phyloP scores from a whole-genome alignment of 2,329 filamentous ascomycete species.

The Diaporthe ampelina region DNA sequence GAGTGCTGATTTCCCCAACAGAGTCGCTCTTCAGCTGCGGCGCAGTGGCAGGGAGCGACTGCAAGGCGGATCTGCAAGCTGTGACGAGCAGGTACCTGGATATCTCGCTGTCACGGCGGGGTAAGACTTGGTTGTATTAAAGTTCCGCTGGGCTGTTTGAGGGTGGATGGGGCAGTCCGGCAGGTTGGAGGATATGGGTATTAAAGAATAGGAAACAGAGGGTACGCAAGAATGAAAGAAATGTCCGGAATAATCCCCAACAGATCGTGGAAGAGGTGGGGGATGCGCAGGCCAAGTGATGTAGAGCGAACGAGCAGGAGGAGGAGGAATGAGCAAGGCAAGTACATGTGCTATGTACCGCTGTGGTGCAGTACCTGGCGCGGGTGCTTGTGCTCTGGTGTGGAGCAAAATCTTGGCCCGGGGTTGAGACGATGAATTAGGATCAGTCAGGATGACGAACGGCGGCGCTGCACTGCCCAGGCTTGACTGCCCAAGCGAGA shows the following conservation, averaged over 20 bases:
- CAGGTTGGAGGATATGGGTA: background rate
- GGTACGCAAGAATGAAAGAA: background rate
- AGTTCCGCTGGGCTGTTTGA: slow-evolving; percentile 29
- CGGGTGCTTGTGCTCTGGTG: slow-evolving; percentile 23
- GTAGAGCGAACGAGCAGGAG: background rate
- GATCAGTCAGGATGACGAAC: slow-evolving; percentile 37
- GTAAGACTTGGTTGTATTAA: slow-evolving; percentile 19
- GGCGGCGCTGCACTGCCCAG: slow-evolving; percentile 34
- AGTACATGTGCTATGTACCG: slow-evolving; percentile 32
- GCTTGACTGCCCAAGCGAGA: slow-evolving; percentile 25
- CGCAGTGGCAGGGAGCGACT: slow-evolving; percentile 13
- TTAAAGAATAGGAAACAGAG: slow-evolving; percentile 28
- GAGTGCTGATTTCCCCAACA: background rate
- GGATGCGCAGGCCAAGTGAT: slow-evolving; percentile 33
- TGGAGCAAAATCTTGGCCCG: slow-evolving; percentile 32
- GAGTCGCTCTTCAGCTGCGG: slow-evolving; percentile 6
- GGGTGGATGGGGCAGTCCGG: slow-evolving; percentile 3
- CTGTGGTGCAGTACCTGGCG: background rate
- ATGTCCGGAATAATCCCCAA: background rate
- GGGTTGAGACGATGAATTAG: slow-evolving; percentile 31
- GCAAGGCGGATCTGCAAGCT: slow-evolving; percentile 6
- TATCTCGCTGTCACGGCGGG: slow-evolving; percentile 7
- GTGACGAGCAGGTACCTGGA: slow-evolving; percentile 1
- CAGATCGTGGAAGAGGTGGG: slow-evolving; percentile 22
- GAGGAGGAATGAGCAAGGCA: slow-evolving; percentile 10